Evolutionary conservation across 495 filamentous ascomycete genomes (phyloP).

Genomic region (Penicillium taxi): DNA sequence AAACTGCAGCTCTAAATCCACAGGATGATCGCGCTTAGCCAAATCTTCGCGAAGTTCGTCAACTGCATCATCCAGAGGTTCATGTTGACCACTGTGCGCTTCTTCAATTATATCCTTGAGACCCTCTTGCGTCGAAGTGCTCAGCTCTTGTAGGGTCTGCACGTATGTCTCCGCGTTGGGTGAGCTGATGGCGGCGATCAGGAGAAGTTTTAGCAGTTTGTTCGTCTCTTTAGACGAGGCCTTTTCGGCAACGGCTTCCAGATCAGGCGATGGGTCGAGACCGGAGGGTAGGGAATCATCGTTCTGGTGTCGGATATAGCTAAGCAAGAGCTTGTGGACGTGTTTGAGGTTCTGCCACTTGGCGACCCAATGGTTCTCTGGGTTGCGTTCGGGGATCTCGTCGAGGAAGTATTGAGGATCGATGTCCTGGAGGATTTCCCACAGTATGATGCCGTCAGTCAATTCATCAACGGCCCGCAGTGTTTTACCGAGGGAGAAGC

Average conservation of each 20-base stretch:
- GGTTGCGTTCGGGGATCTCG: slow-evolving; percentile 48
- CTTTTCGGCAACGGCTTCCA: slow-evolving; percentile 51
- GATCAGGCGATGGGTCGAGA: slow-evolving; percentile 44
- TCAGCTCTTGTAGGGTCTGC: slow-evolving; percentile 41
- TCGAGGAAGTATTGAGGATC: slow-evolving; percentile 62
- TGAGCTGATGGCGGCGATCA: slow-evolving; percentile 54
- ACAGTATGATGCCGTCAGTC: slow-evolving; percentile 65
- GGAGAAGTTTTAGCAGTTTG: slow-evolving; percentile 56
- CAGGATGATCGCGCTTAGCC: slow-evolving; percentile 25
- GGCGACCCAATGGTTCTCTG: slow-evolving; percentile 41
- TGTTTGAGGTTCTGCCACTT: slow-evolving; percentile 59
- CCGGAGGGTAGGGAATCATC: slow-evolving; percentile 40
- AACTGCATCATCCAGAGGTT: slow-evolving; percentile 26
- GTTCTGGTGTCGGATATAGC: slow-evolving; percentile 56
- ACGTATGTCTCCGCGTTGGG: slow-evolving; percentile 49
- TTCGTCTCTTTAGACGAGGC: slow-evolving; percentile 33
- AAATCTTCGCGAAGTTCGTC: slow-evolving; percentile 32
- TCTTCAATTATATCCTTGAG: slow-evolving; percentile 46
- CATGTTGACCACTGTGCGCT: slow-evolving; percentile 36
- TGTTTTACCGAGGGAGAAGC: slow-evolving; percentile 40
- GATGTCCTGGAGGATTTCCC: slow-evolving; percentile 59
- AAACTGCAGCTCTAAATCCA: slow-evolving; percentile 45
- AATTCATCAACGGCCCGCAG: slow-evolving; percentile 52
- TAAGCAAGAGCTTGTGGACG: slow-evolving; percentile 56
- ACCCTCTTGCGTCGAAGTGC: slow-evolving; percentile 35